Evolutionary conservation across 805 yeast genomes (phyloP), one percentile per base, ranked within the genome.

Genomic region (Teunomyces barrocoloradensis): DNA sequence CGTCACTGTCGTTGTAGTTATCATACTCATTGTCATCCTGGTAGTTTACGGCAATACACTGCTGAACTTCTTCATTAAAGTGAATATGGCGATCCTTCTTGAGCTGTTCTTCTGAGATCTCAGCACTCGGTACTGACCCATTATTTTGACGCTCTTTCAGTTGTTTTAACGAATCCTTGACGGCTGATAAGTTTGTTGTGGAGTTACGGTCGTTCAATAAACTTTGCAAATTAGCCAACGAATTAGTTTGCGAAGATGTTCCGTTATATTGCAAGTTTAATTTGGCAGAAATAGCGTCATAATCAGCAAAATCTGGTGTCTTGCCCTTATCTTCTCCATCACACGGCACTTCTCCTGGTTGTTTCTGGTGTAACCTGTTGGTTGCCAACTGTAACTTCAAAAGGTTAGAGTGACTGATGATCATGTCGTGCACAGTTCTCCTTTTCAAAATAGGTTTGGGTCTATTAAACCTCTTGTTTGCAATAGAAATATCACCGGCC

Each of bases 1-100:
- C 35, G n/a, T 37, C 49, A 10, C 37, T 46, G 36, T 69, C 74
- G 12, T 25, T 29, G 25, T 39, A 39, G 6, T 44, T 34, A 11
- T 64, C 61, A n/a, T 68, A 64, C 12, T 61, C 65, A 43, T 59
- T 61, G 44, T 53, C 61, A 41, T 53, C 57, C 30, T 50, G 60
- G 10, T 60, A 60, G 48, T 78, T 82, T 9, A 91, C 63, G 0
- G 96, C 91, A 52, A 88, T 83, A 66, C 99, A 94, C 66, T 94
- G 99, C 64, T 89, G 91, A 28, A 94, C 99, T 45, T 90, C 82
- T 62, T 89, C 95, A 64, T 86, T 94, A 69, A 94, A 94, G 66
- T 91, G 98, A 51, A 94, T 91, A 56, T 80, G 96, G 51, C 95
- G 80, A 54, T 70, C 75, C 33, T 43, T 46, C 47, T 71, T 73